Evolutionary conservation across 2,329 filamentous ascomycete genomes (phyloP), one percentile per base, ranked within the genome.

Genomic region (Alternaria metachromatica): DNA sequence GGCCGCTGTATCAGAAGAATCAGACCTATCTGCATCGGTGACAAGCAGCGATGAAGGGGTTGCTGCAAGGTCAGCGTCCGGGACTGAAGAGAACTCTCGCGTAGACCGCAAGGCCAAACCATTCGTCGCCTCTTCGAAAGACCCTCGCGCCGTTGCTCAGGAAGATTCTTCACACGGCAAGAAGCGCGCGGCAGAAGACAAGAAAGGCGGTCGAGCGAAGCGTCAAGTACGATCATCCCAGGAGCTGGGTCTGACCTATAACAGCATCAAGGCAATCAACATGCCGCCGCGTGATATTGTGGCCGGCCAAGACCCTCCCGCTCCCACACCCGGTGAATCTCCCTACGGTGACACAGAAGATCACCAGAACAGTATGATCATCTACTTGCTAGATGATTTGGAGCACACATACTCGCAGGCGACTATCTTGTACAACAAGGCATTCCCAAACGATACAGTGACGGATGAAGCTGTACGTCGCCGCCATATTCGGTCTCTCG

Each of bases 401-500:
- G 65, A 66, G 37, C 12, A 60, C 7, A 57, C 64, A 1, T 69
- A 68, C 44, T 60, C 48, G 13, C 51, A 62, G 43, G 49, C 56
- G n/a, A 45, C 58, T 8, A 37, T 33, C 20, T 13, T 67, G 20
- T 69, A 60, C 46, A 62, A 43, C 13, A 10, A 25, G 11, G 62
- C 28, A 48, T 71, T 71, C 33, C 60, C 60, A 6, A 41, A 45
- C 8, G 57, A 66, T 28, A 53, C 25, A 5, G 25, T 59, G 6
- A 68, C 53, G 2, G 62, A 65, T 13, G 67, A 69, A n/a, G 64
- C 67, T 4, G 26, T 71, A 13, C 67, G 69, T 12, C 63, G 60
- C 23, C 64, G 60, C 2, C 67, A 69, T 43, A 59, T 68, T 12
- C 23, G 57, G 13, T 30, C 55, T 20, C 50, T 64, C 48, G 30